Evolutionary conservation across 768 basidiomycete species (phyloP).

Genomic region (Phanerochaete sordida): DNA sequence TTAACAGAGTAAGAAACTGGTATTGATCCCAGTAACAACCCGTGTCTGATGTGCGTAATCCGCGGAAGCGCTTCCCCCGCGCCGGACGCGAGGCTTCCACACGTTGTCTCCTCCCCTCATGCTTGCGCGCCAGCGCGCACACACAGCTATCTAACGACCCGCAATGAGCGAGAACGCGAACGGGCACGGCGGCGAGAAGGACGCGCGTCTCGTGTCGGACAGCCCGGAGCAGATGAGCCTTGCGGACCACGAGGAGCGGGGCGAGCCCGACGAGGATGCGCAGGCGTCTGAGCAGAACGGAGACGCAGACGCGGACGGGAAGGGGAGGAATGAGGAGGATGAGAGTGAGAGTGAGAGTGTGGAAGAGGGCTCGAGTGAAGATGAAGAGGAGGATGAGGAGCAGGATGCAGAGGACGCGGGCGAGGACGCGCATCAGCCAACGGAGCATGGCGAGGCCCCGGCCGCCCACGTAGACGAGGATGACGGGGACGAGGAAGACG

Average conservation of each 20-base stretch:
- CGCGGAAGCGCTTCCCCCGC: background rate
- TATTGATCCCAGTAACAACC: too few species aligned
- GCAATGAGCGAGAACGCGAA: background rate
- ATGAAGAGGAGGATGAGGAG: background rate
- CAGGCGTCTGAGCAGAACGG: background rate
- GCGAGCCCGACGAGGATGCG: background rate
- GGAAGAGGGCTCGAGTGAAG: background rate
- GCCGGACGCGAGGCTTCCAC: background rate
- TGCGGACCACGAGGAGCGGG: background rate
- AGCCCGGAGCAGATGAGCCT: background rate
- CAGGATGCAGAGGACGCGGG: background rate
- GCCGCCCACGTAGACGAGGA: constrained; percentile 31
- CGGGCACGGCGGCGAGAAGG: background rate
- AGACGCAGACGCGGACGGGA: background rate
- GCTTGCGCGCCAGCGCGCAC: background rate
- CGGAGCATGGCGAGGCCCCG: background rate
- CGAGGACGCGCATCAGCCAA: background rate
- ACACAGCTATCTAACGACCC: background rate
- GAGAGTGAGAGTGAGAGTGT: background rate
- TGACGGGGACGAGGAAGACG: constrained; percentile 44
- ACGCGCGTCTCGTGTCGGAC: background rate
- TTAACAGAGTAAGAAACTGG: too few species aligned
- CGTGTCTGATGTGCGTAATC: too few species aligned
- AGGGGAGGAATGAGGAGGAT: background rate
- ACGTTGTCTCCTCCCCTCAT: constrained; percentile 3